These are phyloP conservation scores for Chenopodium suecicum DNA, from an alignment of 148 eudicot genomes.

Conservation along the genomic window DNA sequence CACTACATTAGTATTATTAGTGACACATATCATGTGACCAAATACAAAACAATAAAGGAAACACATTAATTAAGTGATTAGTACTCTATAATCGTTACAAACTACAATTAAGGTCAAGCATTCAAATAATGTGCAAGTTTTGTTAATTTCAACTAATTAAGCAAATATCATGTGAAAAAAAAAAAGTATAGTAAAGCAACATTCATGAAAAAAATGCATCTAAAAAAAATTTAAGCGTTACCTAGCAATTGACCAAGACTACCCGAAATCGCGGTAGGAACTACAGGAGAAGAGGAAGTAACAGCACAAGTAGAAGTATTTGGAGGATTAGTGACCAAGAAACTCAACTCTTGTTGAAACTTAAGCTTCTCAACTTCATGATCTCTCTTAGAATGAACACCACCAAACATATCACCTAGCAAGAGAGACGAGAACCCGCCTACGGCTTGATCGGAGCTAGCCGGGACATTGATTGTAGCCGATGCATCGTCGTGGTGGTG, in stretches of 20 bases:
- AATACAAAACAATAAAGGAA: no score
- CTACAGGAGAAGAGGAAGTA: constrained; percentile 26
- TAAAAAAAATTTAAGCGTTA: constrained; percentile 12
- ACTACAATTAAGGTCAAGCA: neutral
- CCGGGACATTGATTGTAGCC: constrained; percentile 4
- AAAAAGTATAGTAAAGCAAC: no score
- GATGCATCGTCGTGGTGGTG: neutral
- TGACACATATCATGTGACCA: neutral
- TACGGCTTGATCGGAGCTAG: constrained; percentile 26
- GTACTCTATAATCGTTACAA: neutral
- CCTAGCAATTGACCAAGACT: constrained; percentile 51
- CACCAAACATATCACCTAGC: constrained; percentile 55
- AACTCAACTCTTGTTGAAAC: constrained; percentile 42
- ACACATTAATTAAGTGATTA: no score
- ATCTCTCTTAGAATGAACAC: constrained; percentile 30
- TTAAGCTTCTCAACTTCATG: constrained; percentile 40
- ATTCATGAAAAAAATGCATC: neutral
- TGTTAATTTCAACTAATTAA: no score
- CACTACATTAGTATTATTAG: neutral
- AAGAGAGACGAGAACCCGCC: constrained; percentile 47
- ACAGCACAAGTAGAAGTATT: constrained; percentile 22
- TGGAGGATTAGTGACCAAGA: constrained; percentile 36
- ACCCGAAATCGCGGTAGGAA: constrained; percentile 21
- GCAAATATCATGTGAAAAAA: no score
- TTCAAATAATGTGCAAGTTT: neutral